A percentile compares a stretch with the other conserved stretches of the same genome.
phyloP scores from a whole-genome alignment of 768 basidiomycete species.

The Kwoniella dendrophila region DNA sequence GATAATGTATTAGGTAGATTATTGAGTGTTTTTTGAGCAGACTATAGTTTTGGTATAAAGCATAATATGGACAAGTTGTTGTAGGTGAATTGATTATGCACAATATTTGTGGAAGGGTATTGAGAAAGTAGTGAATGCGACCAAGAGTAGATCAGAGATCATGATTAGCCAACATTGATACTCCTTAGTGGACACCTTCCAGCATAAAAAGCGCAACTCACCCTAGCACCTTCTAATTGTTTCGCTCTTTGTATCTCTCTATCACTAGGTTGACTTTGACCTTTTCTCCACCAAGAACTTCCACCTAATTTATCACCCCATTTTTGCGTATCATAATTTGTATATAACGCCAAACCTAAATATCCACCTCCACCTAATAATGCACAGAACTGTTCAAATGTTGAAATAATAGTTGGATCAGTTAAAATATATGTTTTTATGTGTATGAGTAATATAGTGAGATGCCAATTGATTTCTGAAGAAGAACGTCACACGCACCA shows the following conservation, averaged over 20 bases:
- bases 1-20: slow-evolving; percentile 33
- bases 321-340: slow-evolving; percentile 50
- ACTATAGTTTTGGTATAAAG: slow-evolving; percentile 13
- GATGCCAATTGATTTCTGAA: background rate
- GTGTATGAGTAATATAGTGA: background rate
- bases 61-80: background rate
- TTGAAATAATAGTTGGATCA: background rate
- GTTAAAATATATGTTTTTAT: background rate
- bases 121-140: too few relatives aligned
- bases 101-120: too few relatives aligned
- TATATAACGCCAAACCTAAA: slow-evolving; percentile 42
- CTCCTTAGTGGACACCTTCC: too few relatives aligned
- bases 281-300: slow-evolving; percentile 48
- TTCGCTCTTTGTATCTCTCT: slow-evolving; percentile 53
- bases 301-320: slow-evolving; percentile 48
- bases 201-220: slow-evolving; percentile 22
- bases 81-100: too few relatives aligned
- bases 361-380: slow-evolving; percentile 49
- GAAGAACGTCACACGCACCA: slow-evolving; percentile 26
- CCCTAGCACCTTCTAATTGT: slow-evolving; percentile 47
- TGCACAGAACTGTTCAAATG: slow-evolving; percentile 42
- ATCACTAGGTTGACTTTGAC: slow-evolving; percentile 38
- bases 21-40: slow-evolving; percentile 46
- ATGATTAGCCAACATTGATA: too few relatives aligned
- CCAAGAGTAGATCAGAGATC: too few relatives aligned